Evolutionary conservation across 257 asterid species (phyloP).

Genomic region (Nicotiana tomentosiformis): DNA sequence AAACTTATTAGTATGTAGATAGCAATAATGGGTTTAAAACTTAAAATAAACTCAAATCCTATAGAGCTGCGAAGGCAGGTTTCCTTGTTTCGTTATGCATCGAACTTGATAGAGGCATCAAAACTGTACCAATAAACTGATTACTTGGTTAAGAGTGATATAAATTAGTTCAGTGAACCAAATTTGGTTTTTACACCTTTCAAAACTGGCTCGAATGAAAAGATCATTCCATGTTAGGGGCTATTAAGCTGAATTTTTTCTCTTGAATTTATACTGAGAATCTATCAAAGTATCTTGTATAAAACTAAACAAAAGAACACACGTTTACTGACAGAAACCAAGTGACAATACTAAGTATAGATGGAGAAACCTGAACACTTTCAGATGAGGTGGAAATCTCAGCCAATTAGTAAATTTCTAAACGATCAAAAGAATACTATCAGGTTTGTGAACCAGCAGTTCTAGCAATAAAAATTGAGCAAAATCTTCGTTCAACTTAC

Average conservation of each 20-base stretch:
- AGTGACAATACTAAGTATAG: not conserved
- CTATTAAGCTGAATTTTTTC: not conserved
- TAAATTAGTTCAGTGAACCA: not conserved
- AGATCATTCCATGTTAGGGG: not conserved
- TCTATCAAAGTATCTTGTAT: not conserved
- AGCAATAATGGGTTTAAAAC: not conserved
- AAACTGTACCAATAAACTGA: constrained; percentile 1
- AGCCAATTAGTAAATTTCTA: not conserved
- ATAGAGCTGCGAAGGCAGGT: not conserved
- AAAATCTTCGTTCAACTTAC: not conserved
- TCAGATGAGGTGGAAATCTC: not conserved
- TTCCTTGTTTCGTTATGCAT: not conserved
- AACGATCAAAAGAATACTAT: too few relatives aligned
- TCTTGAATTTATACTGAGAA: not conserved
- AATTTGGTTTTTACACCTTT: not conserved
- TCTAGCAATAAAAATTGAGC: not conserved
- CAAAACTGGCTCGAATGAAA: not conserved
- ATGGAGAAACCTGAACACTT: not conserved
- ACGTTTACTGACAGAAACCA: not conserved
- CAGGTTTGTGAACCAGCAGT: not conserved
- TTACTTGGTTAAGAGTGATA: not conserved
- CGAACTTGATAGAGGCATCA: constrained; percentile 1
- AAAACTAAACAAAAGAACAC: not conserved
- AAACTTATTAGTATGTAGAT: constrained; percentile 7
- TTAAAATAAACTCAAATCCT: not conserved